Evolutionary conservation across 768 basidiomycete species (phyloP).

Genomic region (Mycena sanguinolenta): DNA sequence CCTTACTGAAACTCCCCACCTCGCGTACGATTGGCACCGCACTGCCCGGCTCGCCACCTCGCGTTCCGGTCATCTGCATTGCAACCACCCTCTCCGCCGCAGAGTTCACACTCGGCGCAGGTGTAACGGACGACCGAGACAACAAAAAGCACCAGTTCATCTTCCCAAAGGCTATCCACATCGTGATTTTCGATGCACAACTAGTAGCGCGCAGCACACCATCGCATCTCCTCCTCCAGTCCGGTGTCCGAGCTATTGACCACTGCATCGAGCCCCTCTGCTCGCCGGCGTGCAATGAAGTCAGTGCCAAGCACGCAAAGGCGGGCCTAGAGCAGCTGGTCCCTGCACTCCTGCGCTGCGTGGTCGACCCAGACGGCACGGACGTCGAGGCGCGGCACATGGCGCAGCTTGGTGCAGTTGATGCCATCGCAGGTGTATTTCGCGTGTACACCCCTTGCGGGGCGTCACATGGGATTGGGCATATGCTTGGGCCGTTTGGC

Average conservation of each 20-base stretch:
- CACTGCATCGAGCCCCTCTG: constrained; percentile 14
- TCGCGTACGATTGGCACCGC: not conserved
- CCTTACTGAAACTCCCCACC: constrained; percentile 1
- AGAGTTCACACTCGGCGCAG: constrained; percentile 1
- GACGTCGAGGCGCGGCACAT: constrained; percentile 11
- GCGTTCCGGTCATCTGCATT: constrained; percentile 10
- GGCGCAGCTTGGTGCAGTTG: not conserved
- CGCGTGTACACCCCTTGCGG: constrained; percentile 7
- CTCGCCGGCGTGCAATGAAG: constrained; percentile 3
- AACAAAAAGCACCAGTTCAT: constrained; percentile 12
- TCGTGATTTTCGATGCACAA: not conserved
- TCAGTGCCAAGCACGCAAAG: constrained; percentile 14
- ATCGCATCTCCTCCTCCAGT: not conserved
- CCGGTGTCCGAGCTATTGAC: not conserved
- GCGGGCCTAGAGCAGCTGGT: not conserved
- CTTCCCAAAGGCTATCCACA: not conserved
- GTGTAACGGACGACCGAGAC: constrained; percentile 23
- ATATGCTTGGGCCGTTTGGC: constrained; percentile 19
- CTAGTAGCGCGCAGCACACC: not conserved
- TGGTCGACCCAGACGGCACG: not conserved
- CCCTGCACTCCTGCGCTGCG: constrained; percentile 8
- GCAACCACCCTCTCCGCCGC: constrained; percentile 14
- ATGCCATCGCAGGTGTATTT: not conserved
- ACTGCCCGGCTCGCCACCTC: not conserved
- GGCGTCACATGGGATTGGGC: constrained; percentile 17